Percentiles rank a stretch among this genome's conserved stretches.
Evolutionary conservation across 495 filamentous ascomycete genomes (phyloP).

Genomic region (Opeltia flavorubescens): DNA sequence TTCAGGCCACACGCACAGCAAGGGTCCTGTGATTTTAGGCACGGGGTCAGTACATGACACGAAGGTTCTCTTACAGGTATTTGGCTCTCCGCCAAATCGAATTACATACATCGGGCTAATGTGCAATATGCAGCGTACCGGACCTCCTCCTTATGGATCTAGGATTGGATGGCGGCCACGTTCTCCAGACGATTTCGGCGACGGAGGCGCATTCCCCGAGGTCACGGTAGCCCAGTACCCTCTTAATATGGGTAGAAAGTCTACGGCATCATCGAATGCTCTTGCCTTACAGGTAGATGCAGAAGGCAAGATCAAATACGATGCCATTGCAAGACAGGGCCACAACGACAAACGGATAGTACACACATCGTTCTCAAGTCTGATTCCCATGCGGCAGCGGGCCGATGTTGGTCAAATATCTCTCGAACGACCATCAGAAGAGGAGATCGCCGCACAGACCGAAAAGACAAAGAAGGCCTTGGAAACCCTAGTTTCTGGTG

Average conservation of each 20-base stretch:
- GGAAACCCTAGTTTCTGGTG: constrained; percentile 65
- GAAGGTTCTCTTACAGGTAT: constrained; percentile 76
- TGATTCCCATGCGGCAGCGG: constrained; percentile 86
- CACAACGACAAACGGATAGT: constrained; percentile 73
- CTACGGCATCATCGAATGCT: constrained; percentile 62
- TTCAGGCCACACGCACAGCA: constrained; percentile 55
- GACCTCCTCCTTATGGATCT: constrained; percentile 77
- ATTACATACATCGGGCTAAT: background rate
- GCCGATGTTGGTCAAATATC: constrained; percentile 89
- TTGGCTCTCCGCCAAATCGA: background rate
- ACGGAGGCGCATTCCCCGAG: constrained; percentile 94
- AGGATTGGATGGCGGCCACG: constrained; percentile 80
- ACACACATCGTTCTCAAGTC: constrained; percentile 89
- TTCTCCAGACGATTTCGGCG: constrained; percentile 77
- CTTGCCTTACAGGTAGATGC: constrained; percentile 82
- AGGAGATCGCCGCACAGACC: constrained; percentile 67
- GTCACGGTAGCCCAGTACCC: constrained; percentile 91
- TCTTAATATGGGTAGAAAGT: constrained; percentile 81
- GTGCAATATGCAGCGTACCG: constrained; percentile 43
- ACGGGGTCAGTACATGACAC: constrained; percentile 64
- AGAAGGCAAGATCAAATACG: constrained; percentile 89
- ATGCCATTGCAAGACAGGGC: constrained; percentile 85
- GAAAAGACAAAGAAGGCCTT: constrained; percentile 82
- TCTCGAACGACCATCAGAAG: constrained; percentile 72
- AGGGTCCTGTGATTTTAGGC: constrained; percentile 66